phyloP scores from a whole-genome alignment of 2,329 filamentous ascomycete species.

The Fusarium multiceps region DNA sequence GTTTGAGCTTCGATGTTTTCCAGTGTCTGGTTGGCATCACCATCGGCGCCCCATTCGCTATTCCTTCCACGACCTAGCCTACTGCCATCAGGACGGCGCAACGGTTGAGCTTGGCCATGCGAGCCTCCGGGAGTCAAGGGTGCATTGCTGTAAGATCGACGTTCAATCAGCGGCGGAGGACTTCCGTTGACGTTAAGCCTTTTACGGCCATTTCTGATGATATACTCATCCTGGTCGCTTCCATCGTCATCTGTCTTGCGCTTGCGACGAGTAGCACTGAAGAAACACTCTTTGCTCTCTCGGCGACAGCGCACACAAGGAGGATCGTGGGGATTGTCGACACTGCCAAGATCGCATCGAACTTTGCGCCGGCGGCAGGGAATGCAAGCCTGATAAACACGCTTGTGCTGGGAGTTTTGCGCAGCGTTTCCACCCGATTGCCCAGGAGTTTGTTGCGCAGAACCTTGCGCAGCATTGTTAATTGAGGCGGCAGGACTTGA shows the following conservation, averaged over 20 bases:
- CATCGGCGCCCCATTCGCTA: constrained; percentile 56
- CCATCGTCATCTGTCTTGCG: constrained; percentile 75
- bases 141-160: constrained; percentile 61
- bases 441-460: constrained; percentile 35
- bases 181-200: constrained; percentile 64
- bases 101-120: constrained; percentile 72
- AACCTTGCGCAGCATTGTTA: constrained; percentile 35
- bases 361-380: constrained; percentile 72
- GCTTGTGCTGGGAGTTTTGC: constrained; percentile 62
- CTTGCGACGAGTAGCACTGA: constrained; percentile 94
- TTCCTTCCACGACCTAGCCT: constrained; percentile 43
- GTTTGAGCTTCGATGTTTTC: constrained; percentile 73
- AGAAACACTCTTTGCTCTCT: constrained; percentile 97
- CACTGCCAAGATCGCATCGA: constrained; percentile 73
- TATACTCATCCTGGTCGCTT: constrained; percentile 71
- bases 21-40: constrained; percentile 69
- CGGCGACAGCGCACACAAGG: constrained; percentile 93
- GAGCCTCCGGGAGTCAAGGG: constrained; percentile 74
- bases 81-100: constrained; percentile 68
- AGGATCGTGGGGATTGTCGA: constrained; percentile 93
- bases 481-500: constrained; percentile 43
- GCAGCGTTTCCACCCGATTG: constrained; percentile 28
- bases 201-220: constrained; percentile 79
- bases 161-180: constrained; percentile 58
- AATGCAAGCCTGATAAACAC: constrained; percentile 72